phyloP scores from a whole-genome alignment of 495 filamentous ascomycete species.

The Hypoxylon lienhwacheense region DNA sequence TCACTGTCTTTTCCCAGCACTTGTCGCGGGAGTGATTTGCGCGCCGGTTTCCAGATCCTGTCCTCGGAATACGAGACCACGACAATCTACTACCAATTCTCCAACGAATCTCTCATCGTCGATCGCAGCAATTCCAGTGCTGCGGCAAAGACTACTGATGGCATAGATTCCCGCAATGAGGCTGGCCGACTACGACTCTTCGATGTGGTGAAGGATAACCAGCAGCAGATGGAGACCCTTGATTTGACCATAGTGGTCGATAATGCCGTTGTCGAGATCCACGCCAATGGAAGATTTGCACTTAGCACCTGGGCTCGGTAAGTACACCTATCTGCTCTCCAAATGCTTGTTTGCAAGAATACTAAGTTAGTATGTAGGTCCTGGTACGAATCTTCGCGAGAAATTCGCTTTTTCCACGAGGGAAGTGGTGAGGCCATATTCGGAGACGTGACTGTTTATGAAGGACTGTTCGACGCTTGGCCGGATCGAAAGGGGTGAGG shows the following conservation, averaged over 20 bases:
- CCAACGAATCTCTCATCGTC: constrained; percentile 30
- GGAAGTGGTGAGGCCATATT: constrained; percentile 23
- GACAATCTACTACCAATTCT: constrained; percentile 39
- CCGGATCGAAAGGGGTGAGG: constrained; percentile 11
- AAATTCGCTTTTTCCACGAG: constrained; percentile 33
- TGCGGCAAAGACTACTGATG: constrained; percentile 32
- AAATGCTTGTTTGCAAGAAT: neutral
- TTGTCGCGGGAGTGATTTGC: constrained; percentile 25
- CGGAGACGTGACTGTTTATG: constrained; percentile 26
- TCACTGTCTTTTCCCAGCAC: constrained; percentile 20
- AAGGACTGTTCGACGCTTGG: constrained; percentile 31
- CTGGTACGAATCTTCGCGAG: constrained; percentile 27
- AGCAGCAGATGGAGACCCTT: constrained; percentile 31
- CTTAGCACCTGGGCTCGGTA: constrained; percentile 38
- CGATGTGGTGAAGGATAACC: constrained; percentile 15
- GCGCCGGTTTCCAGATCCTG: constrained; percentile 34
- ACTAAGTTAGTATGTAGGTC: constrained; percentile 27
- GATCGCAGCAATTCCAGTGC: constrained; percentile 35
- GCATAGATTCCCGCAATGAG: constrained; percentile 26
- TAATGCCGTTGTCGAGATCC: constrained; percentile 46
- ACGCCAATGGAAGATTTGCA: constrained; percentile 46
- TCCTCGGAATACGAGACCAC: constrained; percentile 36
- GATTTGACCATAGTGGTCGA: constrained; percentile 46
- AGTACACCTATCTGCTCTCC: neutral
- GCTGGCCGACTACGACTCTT: constrained; percentile 36